Evolutionary conservation across 192 early-diverging fungal species (phyloP).

Genomic region (Pilobolus umbonatus): DNA sequence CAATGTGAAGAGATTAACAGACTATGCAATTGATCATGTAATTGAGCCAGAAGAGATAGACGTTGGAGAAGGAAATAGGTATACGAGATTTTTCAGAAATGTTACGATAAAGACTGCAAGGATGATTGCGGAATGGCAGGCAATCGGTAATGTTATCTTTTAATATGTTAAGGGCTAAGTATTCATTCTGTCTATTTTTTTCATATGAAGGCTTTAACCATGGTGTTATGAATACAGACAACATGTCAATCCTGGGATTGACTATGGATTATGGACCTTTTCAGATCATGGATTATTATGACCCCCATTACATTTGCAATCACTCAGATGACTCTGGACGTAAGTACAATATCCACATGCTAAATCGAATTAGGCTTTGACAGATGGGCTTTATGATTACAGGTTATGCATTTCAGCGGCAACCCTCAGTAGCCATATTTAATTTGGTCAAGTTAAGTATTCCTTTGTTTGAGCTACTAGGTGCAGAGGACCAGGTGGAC

Average conservation of each 20-base stretch:
- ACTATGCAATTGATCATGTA: constrained; percentile 63
- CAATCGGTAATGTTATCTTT: too few relatives aligned
- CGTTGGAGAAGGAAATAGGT: constrained; percentile 40
- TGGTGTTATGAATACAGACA: constrained; percentile 81
- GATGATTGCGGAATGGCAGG: constrained; percentile 79
- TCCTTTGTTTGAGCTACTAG: constrained; percentile 61
- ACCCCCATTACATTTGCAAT: constrained; percentile 77
- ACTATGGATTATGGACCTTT: constrained; percentile 90
- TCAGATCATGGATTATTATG: constrained; percentile 79
- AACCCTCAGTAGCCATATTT: constrained; percentile 78
- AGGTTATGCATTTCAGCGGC: constrained; percentile 57
- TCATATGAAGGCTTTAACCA: constrained; percentile 82
- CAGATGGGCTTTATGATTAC: background rate
- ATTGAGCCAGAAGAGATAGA: constrained; percentile 36
- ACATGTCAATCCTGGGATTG: constrained; percentile 25
- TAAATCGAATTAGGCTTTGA: background rate
- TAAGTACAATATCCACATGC: constrained; percentile 36
- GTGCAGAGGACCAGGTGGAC: constrained; percentile 47
- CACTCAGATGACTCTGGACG: constrained; percentile 72
- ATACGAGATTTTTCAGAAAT: constrained; percentile 51
- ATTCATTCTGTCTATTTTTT: constrained; percentile 3
- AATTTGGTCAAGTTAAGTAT: constrained; percentile 71
- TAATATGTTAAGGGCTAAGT: background rate
- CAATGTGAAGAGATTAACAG: constrained; percentile 56
- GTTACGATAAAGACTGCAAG: constrained; percentile 59